Evolutionary conservation across 2,329 filamentous ascomycete genomes (phyloP).

Genomic region (Aspergillus pseudonomiae): DNA sequence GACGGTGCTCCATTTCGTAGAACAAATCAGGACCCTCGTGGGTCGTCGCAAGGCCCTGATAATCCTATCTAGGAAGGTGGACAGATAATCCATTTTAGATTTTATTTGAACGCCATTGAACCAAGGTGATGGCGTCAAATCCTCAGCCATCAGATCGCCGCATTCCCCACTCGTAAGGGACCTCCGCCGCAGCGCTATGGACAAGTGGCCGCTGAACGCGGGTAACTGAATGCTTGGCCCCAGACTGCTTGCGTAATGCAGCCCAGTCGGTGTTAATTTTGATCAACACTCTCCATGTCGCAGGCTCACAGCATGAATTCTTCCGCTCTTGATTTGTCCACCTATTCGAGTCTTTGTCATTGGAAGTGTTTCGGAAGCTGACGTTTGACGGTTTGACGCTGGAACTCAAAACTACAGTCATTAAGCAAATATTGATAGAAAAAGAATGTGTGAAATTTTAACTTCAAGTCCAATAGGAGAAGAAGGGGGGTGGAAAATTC

Average conservation of each 20-base stretch:
- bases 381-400: neutral
- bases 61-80: constrained; percentile 8
- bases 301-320: constrained; percentile 2
- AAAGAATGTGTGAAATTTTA: neutral
- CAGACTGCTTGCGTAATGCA: constrained; percentile 43
- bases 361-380: neutral
- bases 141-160: constrained; percentile 37
- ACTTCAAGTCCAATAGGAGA: neutral
- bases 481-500: neutral
- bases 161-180: constrained; percentile 43
- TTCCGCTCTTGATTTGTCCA: constrained; percentile 1
- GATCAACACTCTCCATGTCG: constrained; percentile 31
- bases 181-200: constrained; percentile 33
- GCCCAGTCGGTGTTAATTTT: constrained; percentile 33
- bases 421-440: neutral
- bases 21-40: constrained; percentile 15
- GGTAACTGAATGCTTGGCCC: constrained; percentile 34
- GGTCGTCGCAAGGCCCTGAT: constrained; percentile 11
- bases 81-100: constrained; percentile 9
- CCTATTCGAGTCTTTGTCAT: neutral
- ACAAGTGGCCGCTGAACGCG: constrained; percentile 35
- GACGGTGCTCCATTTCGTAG: neutral
- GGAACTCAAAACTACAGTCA: neutral
- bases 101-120: constrained; percentile 21
- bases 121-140: constrained; percentile 31